Percentiles rank a stretch among this genome's conserved stretches.
Conservation (phyloP, 495 filamentous ascomycete species). For the Diplogelasinospora grovesii region DNA sequence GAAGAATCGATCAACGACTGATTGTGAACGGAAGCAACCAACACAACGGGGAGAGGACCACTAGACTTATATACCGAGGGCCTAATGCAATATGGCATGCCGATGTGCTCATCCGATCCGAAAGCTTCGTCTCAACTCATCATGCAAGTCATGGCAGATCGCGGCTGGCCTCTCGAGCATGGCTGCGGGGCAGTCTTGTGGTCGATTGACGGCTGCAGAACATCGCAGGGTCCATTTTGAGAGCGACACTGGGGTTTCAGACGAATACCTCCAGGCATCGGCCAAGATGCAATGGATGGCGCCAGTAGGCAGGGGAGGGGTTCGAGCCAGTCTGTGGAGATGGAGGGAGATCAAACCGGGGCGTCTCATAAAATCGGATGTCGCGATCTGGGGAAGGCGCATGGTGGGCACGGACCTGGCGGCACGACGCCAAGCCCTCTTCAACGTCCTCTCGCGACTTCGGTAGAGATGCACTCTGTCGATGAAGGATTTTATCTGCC, state of each 20-base stretch:
- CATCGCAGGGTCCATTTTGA: too few species aligned
- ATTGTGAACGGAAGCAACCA: neutral
- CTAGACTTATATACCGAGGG: neutral
- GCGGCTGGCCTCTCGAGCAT: too few species aligned
- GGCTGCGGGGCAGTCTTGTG: too few species aligned
- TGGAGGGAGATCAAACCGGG: slow-evolving; percentile 7
- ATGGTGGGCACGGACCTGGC: too few species aligned
- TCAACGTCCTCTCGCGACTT: too few species aligned
- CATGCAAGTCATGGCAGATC: neutral
- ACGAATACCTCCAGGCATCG: neutral
- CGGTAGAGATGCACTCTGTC: too few species aligned
- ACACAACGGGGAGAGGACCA: neutral
- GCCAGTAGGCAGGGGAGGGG: neutral
- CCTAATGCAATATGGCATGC: neutral
- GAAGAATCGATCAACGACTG: slow-evolving; percentile 13
- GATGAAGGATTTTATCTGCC: too few species aligned
- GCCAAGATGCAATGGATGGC: neutral
- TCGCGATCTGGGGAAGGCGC: too few species aligned
- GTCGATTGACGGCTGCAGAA: too few species aligned
- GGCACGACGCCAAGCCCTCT: too few species aligned
- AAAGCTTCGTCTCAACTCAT: neutral
- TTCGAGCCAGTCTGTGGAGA: neutral
- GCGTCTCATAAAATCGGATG: too few species aligned
- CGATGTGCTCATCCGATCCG: neutral
- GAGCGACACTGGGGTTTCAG: neutral